Evolutionary conservation across 257 asterid species (phyloP).

Genomic region (Capsicum baccatum): DNA sequence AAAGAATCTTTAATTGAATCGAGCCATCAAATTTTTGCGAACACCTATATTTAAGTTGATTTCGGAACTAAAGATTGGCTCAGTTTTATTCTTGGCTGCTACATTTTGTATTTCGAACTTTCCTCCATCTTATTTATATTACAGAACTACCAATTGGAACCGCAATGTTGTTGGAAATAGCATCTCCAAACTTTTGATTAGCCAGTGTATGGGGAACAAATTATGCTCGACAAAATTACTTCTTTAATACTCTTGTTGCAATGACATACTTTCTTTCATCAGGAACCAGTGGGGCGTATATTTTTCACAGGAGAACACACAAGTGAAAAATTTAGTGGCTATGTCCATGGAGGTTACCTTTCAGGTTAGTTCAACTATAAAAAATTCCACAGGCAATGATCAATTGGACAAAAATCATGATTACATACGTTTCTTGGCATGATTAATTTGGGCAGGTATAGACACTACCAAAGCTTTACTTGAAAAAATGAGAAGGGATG

Average conservation of each 20-base stretch:
- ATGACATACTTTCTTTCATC: slow-evolving; percentile 24
- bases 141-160: slow-evolving; percentile 9
- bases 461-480: slow-evolving; percentile 69
- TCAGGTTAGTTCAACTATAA: slow-evolving; percentile 54
- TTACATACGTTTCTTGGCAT: neutral
- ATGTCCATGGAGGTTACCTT: slow-evolving; percentile 92
- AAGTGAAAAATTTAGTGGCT: slow-evolving; percentile 81
- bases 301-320: slow-evolving; percentile 96
- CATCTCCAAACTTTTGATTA: neutral
- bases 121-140: neutral
- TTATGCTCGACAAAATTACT: neutral
- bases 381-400: neutral
- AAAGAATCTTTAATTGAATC: neutral
- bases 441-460: slow-evolving; percentile 58
- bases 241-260: slow-evolving; percentile 23
- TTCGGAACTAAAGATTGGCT: neutral
- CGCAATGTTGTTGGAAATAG: neutral
- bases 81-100: neutral
- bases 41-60: neutral
- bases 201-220: neutral
- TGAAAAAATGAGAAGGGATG: slow-evolving; percentile 62
- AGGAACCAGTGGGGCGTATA: slow-evolving; percentile 89
- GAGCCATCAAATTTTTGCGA: neutral
- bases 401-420: neutral
- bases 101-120: neutral